phyloP scores from a whole-genome alignment of 2,329 filamentous ascomycete species.

The Neonectria neomacrospora region DNA sequence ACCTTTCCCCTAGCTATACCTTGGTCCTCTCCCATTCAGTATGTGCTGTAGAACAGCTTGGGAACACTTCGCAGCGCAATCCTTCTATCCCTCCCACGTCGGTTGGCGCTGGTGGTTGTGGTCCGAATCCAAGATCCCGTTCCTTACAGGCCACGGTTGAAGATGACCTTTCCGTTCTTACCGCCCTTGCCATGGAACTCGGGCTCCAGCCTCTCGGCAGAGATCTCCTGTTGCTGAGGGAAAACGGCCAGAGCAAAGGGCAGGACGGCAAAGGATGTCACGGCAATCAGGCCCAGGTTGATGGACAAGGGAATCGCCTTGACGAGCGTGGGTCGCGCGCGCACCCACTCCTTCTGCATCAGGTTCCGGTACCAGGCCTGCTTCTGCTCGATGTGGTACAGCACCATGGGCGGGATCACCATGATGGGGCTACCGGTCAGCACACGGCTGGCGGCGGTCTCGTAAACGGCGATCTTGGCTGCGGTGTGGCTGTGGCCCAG shows the following conservation, averaged over 20 bases:
- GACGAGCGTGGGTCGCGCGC: slow-evolving; percentile 74
- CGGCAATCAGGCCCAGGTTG: slow-evolving; percentile 87
- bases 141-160: slow-evolving; percentile 88
- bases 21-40: not conserved
- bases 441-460: slow-evolving; percentile 91
- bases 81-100: not conserved
- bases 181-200: slow-evolving; percentile 89
- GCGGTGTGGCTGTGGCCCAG: slow-evolving; percentile 90
- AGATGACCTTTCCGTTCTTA: slow-evolving; percentile 85
- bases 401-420: slow-evolving; percentile 88
- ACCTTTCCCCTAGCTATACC: not conserved
- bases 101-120: not conserved
- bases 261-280: slow-evolving; percentile 87
- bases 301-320: slow-evolving; percentile 72
- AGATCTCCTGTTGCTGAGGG: slow-evolving; percentile 87
- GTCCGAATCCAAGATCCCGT: not conserved
- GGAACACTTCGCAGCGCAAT: not conserved
- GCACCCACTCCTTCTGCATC: slow-evolving; percentile 79
- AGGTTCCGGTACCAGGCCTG: slow-evolving; percentile 53
- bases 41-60: not conserved
- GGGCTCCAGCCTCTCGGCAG: slow-evolving; percentile 79
- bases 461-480: slow-evolving; percentile 87
- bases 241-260: slow-evolving; percentile 92
- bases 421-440: slow-evolving; percentile 97
- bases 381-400: slow-evolving; percentile 80